These are phyloP conservation scores for Coccomyxa sp. DNA, from an alignment of 139 green algal species.

Conservation along the genomic window DNA sequence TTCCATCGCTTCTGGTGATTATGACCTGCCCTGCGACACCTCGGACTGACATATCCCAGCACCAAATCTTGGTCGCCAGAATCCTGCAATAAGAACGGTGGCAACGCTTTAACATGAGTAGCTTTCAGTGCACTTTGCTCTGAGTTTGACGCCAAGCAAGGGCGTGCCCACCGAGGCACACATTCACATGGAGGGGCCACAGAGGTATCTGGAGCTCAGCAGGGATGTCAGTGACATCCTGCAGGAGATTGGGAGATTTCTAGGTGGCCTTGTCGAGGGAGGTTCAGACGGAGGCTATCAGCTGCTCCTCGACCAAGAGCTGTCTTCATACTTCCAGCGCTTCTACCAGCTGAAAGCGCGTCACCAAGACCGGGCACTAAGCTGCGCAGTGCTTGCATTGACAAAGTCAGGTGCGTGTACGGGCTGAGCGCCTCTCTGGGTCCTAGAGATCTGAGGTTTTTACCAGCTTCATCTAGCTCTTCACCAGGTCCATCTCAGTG, in stretches of 20 bases:
- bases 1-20: too few relatives aligned
- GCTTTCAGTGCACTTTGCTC: neutral
- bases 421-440: neutral
- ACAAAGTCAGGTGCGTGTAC: conserved; percentile 39
- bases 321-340: conserved; percentile 6
- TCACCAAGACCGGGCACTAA: conserved; percentile 19
- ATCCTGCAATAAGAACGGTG: too few relatives aligned
- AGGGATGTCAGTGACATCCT: neutral
- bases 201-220: conserved; percentile 3
- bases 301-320: conserved; percentile 1
- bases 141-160: neutral
- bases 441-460: neutral
- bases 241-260: conserved; percentile 4
- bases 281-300: neutral
- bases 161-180: neutral
- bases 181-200: neutral
- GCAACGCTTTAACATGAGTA: too few relatives aligned
- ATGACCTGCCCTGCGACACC: neutral
- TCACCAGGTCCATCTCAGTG: neutral
- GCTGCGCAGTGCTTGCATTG: conserved; percentile 50
- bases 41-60: neutral
- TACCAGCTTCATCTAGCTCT: neutral
- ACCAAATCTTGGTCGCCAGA: too few relatives aligned
- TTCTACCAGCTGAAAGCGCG: conserved; percentile 22
- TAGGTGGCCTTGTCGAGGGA: conserved; percentile 10